Evolutionary conservation across 2,329 filamentous ascomycete species (phyloP).

Genomic region (Raffaelea ambrosiae): DNA sequence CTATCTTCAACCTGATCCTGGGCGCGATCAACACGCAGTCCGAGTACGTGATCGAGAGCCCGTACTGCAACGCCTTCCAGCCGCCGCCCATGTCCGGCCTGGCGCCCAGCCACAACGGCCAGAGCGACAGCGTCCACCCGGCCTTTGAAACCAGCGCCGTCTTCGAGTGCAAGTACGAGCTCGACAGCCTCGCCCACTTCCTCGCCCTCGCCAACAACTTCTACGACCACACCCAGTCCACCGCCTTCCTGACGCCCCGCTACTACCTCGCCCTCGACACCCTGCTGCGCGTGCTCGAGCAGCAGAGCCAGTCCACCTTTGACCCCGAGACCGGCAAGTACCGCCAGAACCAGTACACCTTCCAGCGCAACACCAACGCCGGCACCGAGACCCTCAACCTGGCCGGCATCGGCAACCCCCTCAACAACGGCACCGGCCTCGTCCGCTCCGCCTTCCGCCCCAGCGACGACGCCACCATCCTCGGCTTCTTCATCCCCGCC

Average conservation of each 20-base stretch:
- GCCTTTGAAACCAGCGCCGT: conserved; percentile 75
- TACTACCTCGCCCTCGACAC: conserved; percentile 75
- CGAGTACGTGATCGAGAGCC: conserved; percentile 88
- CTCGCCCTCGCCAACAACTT: conserved; percentile 81
- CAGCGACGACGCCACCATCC: conserved; percentile 87
- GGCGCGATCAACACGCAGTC: conserved; percentile 46
- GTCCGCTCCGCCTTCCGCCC: conserved; percentile 89
- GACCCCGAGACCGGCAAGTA: conserved; percentile 56
- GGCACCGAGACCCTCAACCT: conserved; percentile 89
- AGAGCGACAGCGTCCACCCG: conserved; percentile 79
- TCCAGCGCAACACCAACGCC: conserved; percentile 67
- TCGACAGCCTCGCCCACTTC: conserved; percentile 91
- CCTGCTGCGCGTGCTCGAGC: conserved; percentile 62
- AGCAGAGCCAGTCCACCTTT: conserved; percentile 78
- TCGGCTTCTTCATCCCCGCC: conserved; percentile 89
- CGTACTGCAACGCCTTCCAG: conserved; percentile 98
- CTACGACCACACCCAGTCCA: conserved; percentile 68
- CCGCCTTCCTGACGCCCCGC: conserved; percentile 65
- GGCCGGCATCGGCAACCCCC: conserved; percentile 78
- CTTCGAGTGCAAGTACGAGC: conserved; percentile 98
- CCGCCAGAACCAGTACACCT: conserved; percentile 72
- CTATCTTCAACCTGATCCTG: conserved; percentile 49
- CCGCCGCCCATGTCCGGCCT: conserved; percentile 79
- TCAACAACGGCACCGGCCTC: conserved; percentile 75
- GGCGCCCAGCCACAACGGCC: conserved; percentile 61